These are phyloP conservation scores for Ephemerocybe angulata DNA, from an alignment of 768 basidiomycete genomes.

Conservation along the genomic window DNA sequence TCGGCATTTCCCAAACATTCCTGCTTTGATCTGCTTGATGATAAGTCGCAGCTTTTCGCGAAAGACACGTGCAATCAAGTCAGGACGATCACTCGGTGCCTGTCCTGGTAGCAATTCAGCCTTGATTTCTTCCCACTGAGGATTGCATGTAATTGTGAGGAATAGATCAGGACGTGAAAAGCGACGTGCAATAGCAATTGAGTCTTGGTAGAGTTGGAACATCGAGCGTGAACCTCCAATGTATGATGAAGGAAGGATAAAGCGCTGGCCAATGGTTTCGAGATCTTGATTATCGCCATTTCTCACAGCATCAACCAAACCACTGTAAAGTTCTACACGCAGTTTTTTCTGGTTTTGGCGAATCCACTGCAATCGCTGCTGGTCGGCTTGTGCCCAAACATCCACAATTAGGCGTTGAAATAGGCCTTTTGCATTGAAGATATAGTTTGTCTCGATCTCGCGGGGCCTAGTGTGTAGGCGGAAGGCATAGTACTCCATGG, in stretches of 20 bases:
- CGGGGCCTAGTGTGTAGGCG: background rate
- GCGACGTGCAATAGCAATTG: conserved; percentile 37
- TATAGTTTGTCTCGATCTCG: background rate
- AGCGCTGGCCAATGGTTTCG: conserved; percentile 20
- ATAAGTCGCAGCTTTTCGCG: conserved; percentile 35
- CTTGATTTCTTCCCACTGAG: conserved; percentile 44
- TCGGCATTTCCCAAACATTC: conserved; percentile 37
- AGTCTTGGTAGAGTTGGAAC: conserved; percentile 38
- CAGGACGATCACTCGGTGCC: conserved; percentile 38
- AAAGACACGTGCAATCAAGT: conserved; percentile 45
- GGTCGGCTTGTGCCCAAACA: conserved; percentile 43
- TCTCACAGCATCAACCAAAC: background rate
- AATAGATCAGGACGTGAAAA: conserved; percentile 39
- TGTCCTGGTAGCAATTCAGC: conserved; percentile 37
- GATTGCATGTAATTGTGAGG: conserved; percentile 47
- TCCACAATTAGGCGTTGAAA: conserved; percentile 46
- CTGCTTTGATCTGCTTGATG: conserved; percentile 31
- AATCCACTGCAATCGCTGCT: conserved; percentile 32
- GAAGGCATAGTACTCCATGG: conserved; percentile 1
- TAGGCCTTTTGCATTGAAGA: conserved; percentile 35
- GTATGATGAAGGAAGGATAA: conserved; percentile 32
- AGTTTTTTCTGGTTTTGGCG: conserved; percentile 32
- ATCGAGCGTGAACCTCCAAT: conserved; percentile 33
- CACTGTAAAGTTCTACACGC: conserved; percentile 29
- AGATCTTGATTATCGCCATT: conserved; percentile 23